Conservation (phyloP, 169 alveolate species). For the Cryptosporidium baileyi region DNA sequence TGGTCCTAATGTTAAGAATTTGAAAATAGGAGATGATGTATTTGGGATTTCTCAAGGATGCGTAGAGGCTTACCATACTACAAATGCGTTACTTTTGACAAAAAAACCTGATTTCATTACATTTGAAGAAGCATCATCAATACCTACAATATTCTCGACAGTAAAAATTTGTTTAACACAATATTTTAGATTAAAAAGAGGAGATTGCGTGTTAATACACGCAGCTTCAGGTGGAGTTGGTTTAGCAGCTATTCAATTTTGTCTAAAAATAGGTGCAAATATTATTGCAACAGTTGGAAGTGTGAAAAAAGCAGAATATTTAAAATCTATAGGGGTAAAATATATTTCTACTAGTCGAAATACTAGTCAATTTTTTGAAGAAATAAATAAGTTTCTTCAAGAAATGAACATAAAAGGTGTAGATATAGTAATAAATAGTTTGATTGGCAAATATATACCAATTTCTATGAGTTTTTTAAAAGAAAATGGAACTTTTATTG, state of each 20-base stretch:
- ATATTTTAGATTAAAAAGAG: constrained; percentile 45
- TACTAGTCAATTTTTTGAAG: constrained; percentile 37
- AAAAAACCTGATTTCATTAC: constrained; percentile 37
- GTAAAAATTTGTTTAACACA: constrained; percentile 36
- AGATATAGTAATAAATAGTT: constrained; percentile 27
- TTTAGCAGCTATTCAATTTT: constrained; percentile 75
- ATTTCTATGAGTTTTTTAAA: constrained; percentile 70
- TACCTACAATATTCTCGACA: constrained; percentile 69
- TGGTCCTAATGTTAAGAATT: constrained; percentile 29
- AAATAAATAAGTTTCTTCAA: constrained; percentile 1
- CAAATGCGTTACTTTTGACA: constrained; percentile 39
- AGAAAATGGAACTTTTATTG: constrained; percentile 76
- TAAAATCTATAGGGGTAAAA: constrained; percentile 73
- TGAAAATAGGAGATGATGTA: constrained; percentile 71
- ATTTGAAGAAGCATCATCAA: constrained; percentile 69
- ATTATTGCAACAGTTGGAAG: constrained; percentile 55
- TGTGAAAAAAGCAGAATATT: constrained; percentile 51
- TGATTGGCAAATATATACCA: constrained; percentile 70
- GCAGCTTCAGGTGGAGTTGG: constrained; percentile 80
- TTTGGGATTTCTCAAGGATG: constrained; percentile 72
- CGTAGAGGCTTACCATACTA: constrained; percentile 42
- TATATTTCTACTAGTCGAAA: constrained; percentile 71
- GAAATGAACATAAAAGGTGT: constrained; percentile 13
- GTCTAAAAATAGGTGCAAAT: constrained; percentile 74
- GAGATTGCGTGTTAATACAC: constrained; percentile 71